Base-by-base conservation (phyloP, 2,329 filamentous ascomycete genomes). In the Diaporthe nobilis region DNA sequence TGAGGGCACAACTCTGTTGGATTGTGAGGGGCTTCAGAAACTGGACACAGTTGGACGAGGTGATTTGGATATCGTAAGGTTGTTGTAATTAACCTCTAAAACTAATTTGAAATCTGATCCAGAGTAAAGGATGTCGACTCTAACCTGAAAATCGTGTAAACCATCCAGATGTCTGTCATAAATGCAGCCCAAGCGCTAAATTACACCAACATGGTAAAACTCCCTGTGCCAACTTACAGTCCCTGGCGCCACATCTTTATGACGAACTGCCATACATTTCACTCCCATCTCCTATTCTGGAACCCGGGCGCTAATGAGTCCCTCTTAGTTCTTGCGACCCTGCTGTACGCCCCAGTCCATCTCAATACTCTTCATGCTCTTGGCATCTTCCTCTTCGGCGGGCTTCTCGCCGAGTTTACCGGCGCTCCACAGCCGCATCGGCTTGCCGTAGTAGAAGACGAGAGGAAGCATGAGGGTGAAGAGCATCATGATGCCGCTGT, bases 391-490 rank as follows among this genome's bases (percentile, higher is more conserved):
- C 4, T 67, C 49, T 13, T 13, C 34, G 13, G 9, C 34, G 5
- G 25, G 15, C 7, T 51, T 13, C 34, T 51, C 49, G 47, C 71
- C 72, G 4, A 76, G 57, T n/a, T 76, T 73, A 28, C 75, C 75
- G 0, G 75, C 75, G 34, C 75, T 76, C 75, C 75, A 76, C 39
- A 76, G 13, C 4, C 75, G 65, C 75, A 76, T 76, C 22, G 67
- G 75, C 58, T 76, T 76, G 28, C 75, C 75, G 65, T 74, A 76
- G 15, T 53, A 71, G 65, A 71, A 80, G 8, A 79, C 44, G 28
- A 79, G 8, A 20, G 79, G 77, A 34, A 80, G 76, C 57, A 77
- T 65, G 28, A 78, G 74, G 15, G 75, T 75, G 57, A 79, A 72
- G 12, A 75, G 55, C 42, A 57, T 53, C 60, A 80, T 74, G 20